Conservation (phyloP, 1,284 basidiomycete genomes). For the Ganoderma leucocontextum region DNA sequence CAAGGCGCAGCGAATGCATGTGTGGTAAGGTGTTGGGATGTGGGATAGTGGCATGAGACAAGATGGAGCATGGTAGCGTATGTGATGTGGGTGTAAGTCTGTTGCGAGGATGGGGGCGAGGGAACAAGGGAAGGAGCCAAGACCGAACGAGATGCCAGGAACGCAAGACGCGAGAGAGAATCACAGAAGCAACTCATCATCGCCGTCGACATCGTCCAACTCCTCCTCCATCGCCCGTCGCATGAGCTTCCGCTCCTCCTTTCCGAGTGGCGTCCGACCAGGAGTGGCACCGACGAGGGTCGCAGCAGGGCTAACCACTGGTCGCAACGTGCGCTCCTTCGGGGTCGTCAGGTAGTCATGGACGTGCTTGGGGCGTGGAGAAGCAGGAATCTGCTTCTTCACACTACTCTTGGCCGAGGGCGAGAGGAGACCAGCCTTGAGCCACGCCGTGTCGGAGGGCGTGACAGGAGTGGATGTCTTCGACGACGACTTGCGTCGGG, state of each 20-base stretch:
- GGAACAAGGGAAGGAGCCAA: conserved; percentile 8
- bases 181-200: conserved; percentile 23
- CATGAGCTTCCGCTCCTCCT: conserved; percentile 31
- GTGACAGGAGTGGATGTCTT: conserved; percentile 16
- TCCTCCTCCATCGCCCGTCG: conserved; percentile 32
- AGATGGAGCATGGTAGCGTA: conserved; percentile 11
- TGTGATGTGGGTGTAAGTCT: neutral
- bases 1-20: conserved; percentile 7
- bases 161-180: neutral
- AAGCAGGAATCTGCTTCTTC: conserved; percentile 23
- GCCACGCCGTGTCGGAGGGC: conserved; percentile 28
- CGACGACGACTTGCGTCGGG: conserved; percentile 28
- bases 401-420: conserved; percentile 18
- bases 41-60: conserved; percentile 1
- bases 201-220: conserved; percentile 29
- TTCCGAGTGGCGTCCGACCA: conserved; percentile 27
- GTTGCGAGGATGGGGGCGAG: neutral
- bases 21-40: neutral
- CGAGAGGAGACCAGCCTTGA: conserved; percentile 30
- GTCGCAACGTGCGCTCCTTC: conserved; percentile 15
- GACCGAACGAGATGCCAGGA: conserved; percentile 7
- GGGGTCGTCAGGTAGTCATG: conserved; percentile 29
- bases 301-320: conserved; percentile 15
- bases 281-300: conserved; percentile 24
- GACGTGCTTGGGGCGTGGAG: conserved; percentile 33